These are phyloP conservation scores for Neckera pumila DNA, from an alignment of 225 moss, liverwort and hornwort genomes.

Conservation along the genomic window DNA sequence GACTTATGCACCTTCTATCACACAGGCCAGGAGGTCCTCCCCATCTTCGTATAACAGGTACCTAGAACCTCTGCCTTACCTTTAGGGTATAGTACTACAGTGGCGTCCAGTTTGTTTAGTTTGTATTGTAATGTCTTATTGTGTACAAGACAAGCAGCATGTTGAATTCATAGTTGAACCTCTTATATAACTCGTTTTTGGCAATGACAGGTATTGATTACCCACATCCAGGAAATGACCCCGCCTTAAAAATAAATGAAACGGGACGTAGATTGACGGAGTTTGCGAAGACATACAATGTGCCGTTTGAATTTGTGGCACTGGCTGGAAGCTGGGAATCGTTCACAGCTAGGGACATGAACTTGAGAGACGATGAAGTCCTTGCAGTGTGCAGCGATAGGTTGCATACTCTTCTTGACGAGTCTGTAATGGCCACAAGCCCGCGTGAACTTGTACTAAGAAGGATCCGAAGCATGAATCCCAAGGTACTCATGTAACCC, in stretches of 20 bases:
- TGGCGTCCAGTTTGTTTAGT: neutral
- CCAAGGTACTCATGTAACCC: constrained; percentile 19
- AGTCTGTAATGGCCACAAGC: constrained; percentile 74
- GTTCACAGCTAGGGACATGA: constrained; percentile 48
- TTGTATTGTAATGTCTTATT: neutral
- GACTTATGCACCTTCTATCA: constrained; percentile 37
- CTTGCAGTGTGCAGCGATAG: constrained; percentile 57
- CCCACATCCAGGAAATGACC: constrained; percentile 51
- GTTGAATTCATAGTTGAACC: neutral
- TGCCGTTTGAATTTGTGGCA: constrained; percentile 60
- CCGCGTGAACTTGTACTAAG: constrained; percentile 55
- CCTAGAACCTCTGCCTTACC: neutral
- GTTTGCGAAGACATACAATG: constrained; percentile 24
- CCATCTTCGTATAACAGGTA: constrained; percentile 61
- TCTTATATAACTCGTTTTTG: neutral
- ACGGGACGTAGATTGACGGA: constrained; percentile 51
- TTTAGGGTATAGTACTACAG: neutral
- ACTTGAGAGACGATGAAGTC: constrained; percentile 63
- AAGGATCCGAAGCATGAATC: constrained; percentile 63
- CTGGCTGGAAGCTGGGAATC: constrained; percentile 75
- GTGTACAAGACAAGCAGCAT: neutral
- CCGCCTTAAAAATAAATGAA: constrained; percentile 49
- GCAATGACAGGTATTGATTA: constrained; percentile 52
- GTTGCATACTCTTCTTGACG: constrained; percentile 61
- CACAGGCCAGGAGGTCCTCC: constrained; percentile 49